A percentile compares a stretch with the other conserved stretches of the same genome.
Evolutionary conservation across 768 basidiomycete species (phyloP).

Genomic region (Pleurotus eryngii): DNA sequence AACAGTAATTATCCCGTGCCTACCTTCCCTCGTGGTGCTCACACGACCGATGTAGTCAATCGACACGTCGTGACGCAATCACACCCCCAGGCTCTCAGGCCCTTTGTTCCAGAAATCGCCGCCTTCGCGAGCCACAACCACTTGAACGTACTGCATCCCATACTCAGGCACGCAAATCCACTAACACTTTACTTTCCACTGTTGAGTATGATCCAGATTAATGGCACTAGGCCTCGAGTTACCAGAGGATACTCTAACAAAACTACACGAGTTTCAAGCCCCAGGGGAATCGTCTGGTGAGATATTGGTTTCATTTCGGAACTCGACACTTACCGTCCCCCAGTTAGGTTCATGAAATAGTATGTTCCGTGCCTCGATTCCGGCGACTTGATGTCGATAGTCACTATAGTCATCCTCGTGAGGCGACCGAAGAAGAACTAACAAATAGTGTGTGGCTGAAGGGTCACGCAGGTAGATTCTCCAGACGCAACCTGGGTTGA

Average conservation of each 20-base stretch:
- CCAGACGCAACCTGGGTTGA: no score
- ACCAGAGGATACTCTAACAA: constrained; percentile 48
- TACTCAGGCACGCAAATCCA: constrained; percentile 32
- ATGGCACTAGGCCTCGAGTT: constrained; percentile 52
- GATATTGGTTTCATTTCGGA: no score
- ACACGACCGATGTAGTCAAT: constrained; percentile 37
- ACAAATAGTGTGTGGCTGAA: constrained; percentile 58
- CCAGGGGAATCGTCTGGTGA: constrained; percentile 41
- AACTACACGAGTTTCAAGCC: constrained; percentile 41
- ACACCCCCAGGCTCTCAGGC: constrained; percentile 49
- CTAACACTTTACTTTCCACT: neutral
- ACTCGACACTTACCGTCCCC: no score
- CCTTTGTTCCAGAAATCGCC: constrained; percentile 50
- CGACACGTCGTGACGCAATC: constrained; percentile 41
- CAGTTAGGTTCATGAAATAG: constrained; percentile 71
- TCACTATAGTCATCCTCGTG: constrained; percentile 42
- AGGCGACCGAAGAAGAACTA: constrained; percentile 44
- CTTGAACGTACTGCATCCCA: constrained; percentile 44
- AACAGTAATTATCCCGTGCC: constrained; percentile 25
- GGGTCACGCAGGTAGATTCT: constrained; percentile 48
- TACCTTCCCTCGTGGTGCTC: no score
- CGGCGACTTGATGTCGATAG: neutral
- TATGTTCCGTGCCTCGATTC: constrained; percentile 21
- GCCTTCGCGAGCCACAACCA: constrained; percentile 52
- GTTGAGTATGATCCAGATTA: constrained; percentile 26